Evolutionary conservation across 495 filamentous ascomycete genomes (phyloP).

Genomic region (Lophium mytilinum): DNA sequence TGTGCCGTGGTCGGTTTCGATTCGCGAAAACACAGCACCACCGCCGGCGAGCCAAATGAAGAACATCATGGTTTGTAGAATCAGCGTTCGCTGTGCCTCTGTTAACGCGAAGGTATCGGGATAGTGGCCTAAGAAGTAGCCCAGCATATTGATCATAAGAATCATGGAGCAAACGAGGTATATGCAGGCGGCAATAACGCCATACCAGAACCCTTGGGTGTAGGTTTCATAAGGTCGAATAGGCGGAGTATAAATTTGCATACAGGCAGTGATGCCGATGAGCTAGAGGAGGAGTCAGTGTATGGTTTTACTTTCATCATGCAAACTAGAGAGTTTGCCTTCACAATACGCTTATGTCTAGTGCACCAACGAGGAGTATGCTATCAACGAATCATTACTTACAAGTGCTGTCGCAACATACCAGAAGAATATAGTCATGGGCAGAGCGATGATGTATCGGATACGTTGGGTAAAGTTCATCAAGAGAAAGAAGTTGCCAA

Average conservation of each 20-base stretch:
- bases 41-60: conserved; percentile 56
- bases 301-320: neutral
- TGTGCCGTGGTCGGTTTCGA: conserved; percentile 27
- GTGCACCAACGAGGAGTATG: neutral
- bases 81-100: conserved; percentile 61
- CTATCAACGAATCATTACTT: conserved; percentile 28
- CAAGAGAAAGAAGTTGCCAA: conserved; percentile 64
- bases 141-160: conserved; percentile 70
- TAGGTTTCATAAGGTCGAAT: conserved; percentile 50
- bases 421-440: conserved; percentile 61
- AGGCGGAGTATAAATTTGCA: conserved; percentile 54
- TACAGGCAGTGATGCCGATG: conserved; percentile 50
- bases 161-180: conserved; percentile 57
- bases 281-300: conserved; percentile 37
- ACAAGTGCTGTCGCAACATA: conserved; percentile 58
- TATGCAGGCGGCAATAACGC: conserved; percentile 57
- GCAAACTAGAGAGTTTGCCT: too few species aligned
- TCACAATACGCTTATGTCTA: too few species aligned
- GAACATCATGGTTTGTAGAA: conserved; percentile 56
- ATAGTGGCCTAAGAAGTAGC: conserved; percentile 70
- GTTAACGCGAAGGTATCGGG: conserved; percentile 66
- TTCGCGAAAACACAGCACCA: conserved; percentile 46
- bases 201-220: conserved; percentile 72
- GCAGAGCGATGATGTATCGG: conserved; percentile 69
- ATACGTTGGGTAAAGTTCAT: conserved; percentile 77